These are phyloP conservation scores for Saturnispora serradocipensis DNA, from an alignment of 805 yeast genomes.

Conservation along the genomic window DNA sequence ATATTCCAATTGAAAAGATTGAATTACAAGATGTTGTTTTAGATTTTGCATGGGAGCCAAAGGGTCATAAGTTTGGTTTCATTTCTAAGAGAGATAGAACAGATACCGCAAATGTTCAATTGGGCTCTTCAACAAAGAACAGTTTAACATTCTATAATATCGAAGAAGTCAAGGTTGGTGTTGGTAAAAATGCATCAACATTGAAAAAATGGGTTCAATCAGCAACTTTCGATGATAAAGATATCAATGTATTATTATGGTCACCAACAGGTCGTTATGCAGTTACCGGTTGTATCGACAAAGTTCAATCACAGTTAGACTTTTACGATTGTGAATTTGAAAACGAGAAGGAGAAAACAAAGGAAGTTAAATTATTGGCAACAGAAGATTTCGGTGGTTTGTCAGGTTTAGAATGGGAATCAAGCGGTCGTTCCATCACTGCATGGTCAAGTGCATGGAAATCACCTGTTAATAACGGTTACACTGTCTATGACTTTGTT, in stretches of 20 bases:
- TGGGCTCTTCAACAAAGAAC: conserved; percentile 53
- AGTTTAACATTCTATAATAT: conserved; percentile 69
- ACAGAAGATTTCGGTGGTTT: conserved; percentile 64
- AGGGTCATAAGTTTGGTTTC: conserved; percentile 74
- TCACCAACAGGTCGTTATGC: conserved; percentile 91
- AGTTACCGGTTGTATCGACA: conserved; percentile 37
- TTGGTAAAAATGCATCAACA: conserved; percentile 12
- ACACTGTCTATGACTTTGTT: conserved; percentile 73
- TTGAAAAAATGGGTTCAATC: conserved; percentile 36
- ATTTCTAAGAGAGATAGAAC: conserved; percentile 52
- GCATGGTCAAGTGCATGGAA: conserved; percentile 84
- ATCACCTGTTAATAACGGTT: conserved; percentile 83
- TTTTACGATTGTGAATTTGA: conserved; percentile 83
- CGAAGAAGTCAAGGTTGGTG: conserved; percentile 45
- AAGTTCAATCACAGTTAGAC: conserved; percentile 52
- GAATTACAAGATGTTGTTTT: conserved; percentile 86
- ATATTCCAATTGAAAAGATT: conserved; percentile 87
- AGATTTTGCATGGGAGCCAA: conserved; percentile 95
- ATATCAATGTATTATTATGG: conserved; percentile 65
- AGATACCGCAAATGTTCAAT: conserved; percentile 35
- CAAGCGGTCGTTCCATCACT: conserved; percentile 84
- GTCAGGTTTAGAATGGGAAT: conserved; percentile 88
- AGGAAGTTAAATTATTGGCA: conserved; percentile 50
- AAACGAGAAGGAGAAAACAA: conserved; percentile 41
- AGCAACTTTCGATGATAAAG: conserved; percentile 42